Conservation (phyloP, 2,329 filamentous ascomycete genomes). For the Dothidotthia symphoricarpi region DNA sequence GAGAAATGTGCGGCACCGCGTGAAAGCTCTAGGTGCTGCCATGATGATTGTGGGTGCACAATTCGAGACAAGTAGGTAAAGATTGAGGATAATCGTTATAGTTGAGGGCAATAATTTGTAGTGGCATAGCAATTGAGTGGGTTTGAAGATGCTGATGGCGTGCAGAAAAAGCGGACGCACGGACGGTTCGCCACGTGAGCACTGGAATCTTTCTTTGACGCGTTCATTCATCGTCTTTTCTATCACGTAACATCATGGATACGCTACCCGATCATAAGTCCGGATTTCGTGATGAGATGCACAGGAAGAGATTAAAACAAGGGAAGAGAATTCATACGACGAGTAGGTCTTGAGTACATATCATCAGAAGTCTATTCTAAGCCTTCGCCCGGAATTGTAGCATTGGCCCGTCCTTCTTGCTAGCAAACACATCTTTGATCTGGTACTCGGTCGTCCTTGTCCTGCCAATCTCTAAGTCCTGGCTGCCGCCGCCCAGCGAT, state of each 20-base stretch:
- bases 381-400: slow-evolving; percentile 51
- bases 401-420: slow-evolving; percentile 68
- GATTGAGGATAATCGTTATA: background rate
- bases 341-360: too few species aligned
- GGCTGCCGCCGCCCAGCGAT: slow-evolving; percentile 30
- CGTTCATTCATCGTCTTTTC: too few species aligned
- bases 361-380: background rate
- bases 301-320: too few species aligned
- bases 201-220: too few species aligned
- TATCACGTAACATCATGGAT: too few species aligned
- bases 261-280: too few species aligned
- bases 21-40: slow-evolving; percentile 15
- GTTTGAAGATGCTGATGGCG: too few species aligned
- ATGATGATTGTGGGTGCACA: slow-evolving; percentile 4
- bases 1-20: slow-evolving; percentile 10
- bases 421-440: slow-evolving; percentile 70
- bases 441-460: slow-evolving; percentile 59
- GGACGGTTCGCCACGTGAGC: too few species aligned
- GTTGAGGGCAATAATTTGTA: background rate
- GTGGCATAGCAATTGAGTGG: too few species aligned
- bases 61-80: background rate
- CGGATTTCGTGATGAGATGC: too few species aligned
- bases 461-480: slow-evolving; percentile 35
- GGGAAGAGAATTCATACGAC: too few species aligned
- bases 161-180: too few species aligned